Percentiles rank a stretch among this genome's conserved stretches.
phyloP scores from a whole-genome alignment of 306 rosid genomes.

The Lathyrus tuberosus region DNA sequence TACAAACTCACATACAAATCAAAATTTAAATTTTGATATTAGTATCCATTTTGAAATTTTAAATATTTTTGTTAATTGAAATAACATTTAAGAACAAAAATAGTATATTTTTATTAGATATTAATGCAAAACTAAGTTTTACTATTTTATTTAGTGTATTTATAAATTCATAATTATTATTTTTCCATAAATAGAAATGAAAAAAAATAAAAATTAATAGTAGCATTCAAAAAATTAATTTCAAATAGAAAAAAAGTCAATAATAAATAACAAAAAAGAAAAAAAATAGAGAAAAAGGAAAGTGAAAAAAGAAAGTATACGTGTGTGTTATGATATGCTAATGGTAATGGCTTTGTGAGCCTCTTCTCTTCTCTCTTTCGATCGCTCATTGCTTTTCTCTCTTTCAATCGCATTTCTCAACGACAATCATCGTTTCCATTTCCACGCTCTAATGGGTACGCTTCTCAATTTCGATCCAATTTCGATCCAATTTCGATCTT shows the following conservation, averaged over 20 bases:
- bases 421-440: slow-evolving; percentile 29
- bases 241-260: background rate
- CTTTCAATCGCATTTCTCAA: slow-evolving; percentile 22
- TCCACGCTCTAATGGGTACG: slow-evolving; percentile 59
- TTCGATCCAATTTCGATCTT: background rate
- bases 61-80: no score
- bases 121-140: no score
- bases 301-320: slow-evolving; percentile 5
- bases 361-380: slow-evolving; percentile 29
- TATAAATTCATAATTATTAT: background rate
- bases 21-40: no score
- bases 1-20: no score
- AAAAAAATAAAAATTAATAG: background rate
- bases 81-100: no score
- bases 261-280: background rate
- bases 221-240: background rate
- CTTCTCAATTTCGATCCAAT: slow-evolving; percentile 28
- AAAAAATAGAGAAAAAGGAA: background rate
- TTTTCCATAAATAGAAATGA: background rate
- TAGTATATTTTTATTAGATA: no score
- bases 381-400: slow-evolving; percentile 1
- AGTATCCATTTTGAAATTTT: no score
- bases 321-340: slow-evolving; percentile 32
- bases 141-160: background rate
- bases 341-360: slow-evolving; percentile 38